Conservation (phyloP, 805 yeast genomes). For the Metschnikowia shivogae region DNA sequence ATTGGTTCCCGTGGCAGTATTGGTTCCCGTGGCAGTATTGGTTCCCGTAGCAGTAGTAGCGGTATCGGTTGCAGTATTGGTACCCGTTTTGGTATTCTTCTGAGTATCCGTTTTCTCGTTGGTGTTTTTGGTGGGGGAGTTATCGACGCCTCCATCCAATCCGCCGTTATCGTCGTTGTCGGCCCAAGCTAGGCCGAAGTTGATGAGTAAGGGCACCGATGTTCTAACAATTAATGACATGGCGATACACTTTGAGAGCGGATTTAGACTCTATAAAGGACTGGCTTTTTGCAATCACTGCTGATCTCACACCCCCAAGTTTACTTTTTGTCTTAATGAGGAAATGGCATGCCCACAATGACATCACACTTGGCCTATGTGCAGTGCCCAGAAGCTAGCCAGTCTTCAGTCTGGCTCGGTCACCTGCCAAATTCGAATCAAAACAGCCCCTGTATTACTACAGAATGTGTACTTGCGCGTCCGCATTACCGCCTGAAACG, state of each 20-base stretch:
- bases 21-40: neutral
- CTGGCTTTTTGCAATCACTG: neutral
- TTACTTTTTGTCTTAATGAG: neutral
- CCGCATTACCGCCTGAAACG: too few species aligned
- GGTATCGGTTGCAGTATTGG: slow-evolving; percentile 1
- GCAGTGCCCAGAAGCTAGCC: neutral
- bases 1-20: slow-evolving; percentile 3
- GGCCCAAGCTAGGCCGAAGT: slow-evolving; percentile 14
- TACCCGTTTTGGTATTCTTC: neutral
- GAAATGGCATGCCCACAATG: neutral
- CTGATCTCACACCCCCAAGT: neutral
- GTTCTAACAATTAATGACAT: slow-evolving; percentile 13
- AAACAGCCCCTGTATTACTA: neutral
- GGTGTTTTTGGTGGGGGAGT: neutral
- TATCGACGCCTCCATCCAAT: slow-evolving; percentile 8
- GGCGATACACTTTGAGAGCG: neutral
- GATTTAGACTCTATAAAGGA: neutral
- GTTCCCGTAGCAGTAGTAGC: slow-evolving; percentile 5
- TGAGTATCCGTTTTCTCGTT: neutral
- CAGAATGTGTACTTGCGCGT: neutral
- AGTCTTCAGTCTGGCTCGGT: too few species aligned
- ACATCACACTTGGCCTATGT: neutral
- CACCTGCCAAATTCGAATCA: too few species aligned
- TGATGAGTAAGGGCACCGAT: slow-evolving; percentile 9
- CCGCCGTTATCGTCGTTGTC: slow-evolving; percentile 12